These are phyloP conservation scores for Monosporascus sp. DNA, from an alignment of 2,329 filamentous ascomycete species.

Conservation along the genomic window DNA sequence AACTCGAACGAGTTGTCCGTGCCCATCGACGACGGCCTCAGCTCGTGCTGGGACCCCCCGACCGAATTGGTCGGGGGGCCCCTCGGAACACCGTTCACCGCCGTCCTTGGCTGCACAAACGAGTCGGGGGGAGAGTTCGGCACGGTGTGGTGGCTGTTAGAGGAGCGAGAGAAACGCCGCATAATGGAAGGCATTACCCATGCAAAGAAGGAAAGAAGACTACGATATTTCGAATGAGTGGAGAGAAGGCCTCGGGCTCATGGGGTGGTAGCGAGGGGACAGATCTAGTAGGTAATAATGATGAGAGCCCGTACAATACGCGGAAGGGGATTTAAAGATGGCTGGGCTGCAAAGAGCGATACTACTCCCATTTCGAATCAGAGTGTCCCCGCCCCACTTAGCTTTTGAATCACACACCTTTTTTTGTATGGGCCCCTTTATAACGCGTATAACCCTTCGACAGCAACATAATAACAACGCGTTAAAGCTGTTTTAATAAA, in stretches of 20 bases:
- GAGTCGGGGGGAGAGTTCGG: neutral
- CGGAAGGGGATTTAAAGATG: neutral
- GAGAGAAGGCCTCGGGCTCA: neutral
- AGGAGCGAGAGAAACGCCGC: neutral
- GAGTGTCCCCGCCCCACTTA: no score
- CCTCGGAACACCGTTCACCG: neutral
- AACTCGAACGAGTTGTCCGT: neutral
- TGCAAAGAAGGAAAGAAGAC: neutral
- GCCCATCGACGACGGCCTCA: neutral
- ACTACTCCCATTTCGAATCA: no score
- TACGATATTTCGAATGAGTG: neutral
- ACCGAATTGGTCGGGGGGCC: neutral
- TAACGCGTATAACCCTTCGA: no score
- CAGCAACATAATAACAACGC: no score
- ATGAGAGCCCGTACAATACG: no score
- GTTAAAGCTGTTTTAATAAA: no score
- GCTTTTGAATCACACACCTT: no score
- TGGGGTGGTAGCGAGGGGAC: no score
- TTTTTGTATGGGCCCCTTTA: no score
- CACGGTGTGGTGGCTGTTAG: neutral
- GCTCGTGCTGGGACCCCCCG: neutral
- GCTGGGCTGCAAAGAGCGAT: neutral
- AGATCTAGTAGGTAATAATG: no score
- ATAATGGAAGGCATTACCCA: neutral
- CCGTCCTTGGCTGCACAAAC: neutral